Conservation (phyloP, 2,329 filamentous ascomycete genomes). For the Metarhizium humberi region DNA sequence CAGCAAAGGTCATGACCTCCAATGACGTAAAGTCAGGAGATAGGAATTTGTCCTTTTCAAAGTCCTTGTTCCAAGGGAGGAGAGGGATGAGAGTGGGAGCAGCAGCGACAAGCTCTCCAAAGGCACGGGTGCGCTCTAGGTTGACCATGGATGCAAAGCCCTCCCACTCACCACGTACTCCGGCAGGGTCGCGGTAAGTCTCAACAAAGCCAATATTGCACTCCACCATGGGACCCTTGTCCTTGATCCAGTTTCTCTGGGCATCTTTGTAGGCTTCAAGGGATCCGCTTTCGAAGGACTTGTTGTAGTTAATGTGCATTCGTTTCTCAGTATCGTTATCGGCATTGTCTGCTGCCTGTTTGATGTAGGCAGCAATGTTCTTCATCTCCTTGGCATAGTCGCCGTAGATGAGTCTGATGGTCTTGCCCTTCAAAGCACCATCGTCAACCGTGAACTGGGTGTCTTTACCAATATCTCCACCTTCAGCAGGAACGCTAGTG, state of each 20-base stretch:
- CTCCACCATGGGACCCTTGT: slow-evolving; percentile 73
- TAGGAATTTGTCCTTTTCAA: slow-evolving; percentile 93
- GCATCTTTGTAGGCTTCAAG: slow-evolving; percentile 71
- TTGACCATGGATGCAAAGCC: slow-evolving; percentile 82
- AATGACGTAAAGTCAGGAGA: slow-evolving; percentile 93
- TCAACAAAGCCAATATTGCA: slow-evolving; percentile 79
- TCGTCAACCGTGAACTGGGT: slow-evolving; percentile 50
- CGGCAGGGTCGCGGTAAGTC: slow-evolving; percentile 75
- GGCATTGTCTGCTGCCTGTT: slow-evolving; percentile 57
- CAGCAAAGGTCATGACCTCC: slow-evolving; percentile 73
- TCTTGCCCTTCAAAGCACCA: slow-evolving; percentile 55
- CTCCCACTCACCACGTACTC: slow-evolving; percentile 76
- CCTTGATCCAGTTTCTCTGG: slow-evolving; percentile 73
- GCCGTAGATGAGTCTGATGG: slow-evolving; percentile 62
- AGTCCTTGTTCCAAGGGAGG: slow-evolving; percentile 77
- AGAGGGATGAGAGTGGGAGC: slow-evolving; percentile 80
- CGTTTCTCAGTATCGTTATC: slow-evolving; percentile 66
- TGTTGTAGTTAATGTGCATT: slow-evolving; percentile 66
- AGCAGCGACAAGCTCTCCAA: slow-evolving; percentile 72
- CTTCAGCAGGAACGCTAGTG: slow-evolving; percentile 47
- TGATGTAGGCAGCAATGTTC: slow-evolving; percentile 55
- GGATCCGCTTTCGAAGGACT: slow-evolving; percentile 66
- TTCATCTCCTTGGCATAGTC: slow-evolving; percentile 67
- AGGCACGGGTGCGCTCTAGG: slow-evolving; percentile 79
- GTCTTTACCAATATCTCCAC: slow-evolving; percentile 61